Base-by-base conservation (phyloP, 176 grass and related monocot species). In the Raddia guianensis region DNA sequence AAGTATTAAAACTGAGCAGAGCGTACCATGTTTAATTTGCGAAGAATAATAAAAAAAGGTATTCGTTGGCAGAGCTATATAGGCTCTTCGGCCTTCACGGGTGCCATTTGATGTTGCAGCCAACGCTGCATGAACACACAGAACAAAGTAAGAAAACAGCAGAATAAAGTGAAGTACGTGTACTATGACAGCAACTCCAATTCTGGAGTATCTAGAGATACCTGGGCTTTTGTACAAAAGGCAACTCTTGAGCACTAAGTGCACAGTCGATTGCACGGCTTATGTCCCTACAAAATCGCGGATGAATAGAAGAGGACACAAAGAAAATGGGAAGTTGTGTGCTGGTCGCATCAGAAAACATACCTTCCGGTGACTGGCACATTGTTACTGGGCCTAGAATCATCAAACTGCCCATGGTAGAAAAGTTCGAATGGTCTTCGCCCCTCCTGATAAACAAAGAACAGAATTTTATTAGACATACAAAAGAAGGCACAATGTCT, bases 21-120 rank as follows among this genome's bases (percentile, higher is more conserved):
- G 63, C 51, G 74, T 37, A 69, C 74, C 33, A 58, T 52, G n/a
- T 78, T 75, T 7, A 59, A 16, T 57, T 60, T 16, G 0, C 33
- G 27, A 69, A 59, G 13, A 63, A 33, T 56, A 74, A 46, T 45
- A 27, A 8, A 14, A 9, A 2, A 0, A 1, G 34, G 21, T 60
- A 78, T 45, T 37, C 50, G 11, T 58, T 70, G n/a, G 32, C 19
- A 75, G 63, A 16, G 8, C 32, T 60, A 76, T 27, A 27, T 6
- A 32, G 32, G 66, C 18, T 86, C 35, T 60, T 90, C 59, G 85
- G 12, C 83, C 45, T 60, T 90, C 69, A 87, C 16, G 86, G 88
- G 68, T 98, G 90, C 95, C 95, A 98, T 81, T 98, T 98, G 76
- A 98, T 94, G 88, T 71, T 98, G 90, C 95, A 98, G 19, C 95